Conservation (phyloP, 768 basidiomycete genomes). For the Suillus paluster region DNA sequence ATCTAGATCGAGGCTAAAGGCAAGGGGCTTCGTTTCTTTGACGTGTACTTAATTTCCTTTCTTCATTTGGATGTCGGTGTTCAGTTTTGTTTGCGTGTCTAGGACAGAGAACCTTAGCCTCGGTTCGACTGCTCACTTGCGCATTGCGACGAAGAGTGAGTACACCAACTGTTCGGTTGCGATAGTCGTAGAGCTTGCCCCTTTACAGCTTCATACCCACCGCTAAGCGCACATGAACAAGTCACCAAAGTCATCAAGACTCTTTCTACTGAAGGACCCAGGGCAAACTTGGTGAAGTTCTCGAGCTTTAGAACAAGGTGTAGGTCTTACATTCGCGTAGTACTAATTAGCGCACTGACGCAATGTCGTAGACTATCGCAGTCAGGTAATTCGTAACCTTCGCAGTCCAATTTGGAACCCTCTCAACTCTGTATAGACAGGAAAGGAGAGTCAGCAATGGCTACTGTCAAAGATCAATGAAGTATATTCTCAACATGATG, state of each 20-base stretch:
- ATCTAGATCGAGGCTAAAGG: constrained; percentile 76
- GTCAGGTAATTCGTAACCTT: constrained; percentile 6
- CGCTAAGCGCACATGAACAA: constrained; percentile 62
- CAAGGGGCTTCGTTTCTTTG: constrained; percentile 82
- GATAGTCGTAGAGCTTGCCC: neutral
- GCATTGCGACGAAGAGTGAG: constrained; percentile 44
- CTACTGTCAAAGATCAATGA: constrained; percentile 67
- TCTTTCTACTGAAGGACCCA: constrained; percentile 67
- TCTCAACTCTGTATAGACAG: constrained; percentile 52
- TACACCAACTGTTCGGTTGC: constrained; percentile 14
- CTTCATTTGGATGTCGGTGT: constrained; percentile 9
- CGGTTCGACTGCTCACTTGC: constrained; percentile 45
- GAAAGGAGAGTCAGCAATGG: constrained; percentile 79
- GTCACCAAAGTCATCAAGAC: constrained; percentile 66
- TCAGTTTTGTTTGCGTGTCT: constrained; percentile 17
- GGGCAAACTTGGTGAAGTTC: constrained; percentile 29
- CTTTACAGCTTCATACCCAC: constrained; percentile 55
- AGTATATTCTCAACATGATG: constrained; percentile 40
- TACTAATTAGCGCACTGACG: neutral
- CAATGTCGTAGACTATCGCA: neutral
- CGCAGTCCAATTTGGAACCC: too few species aligned
- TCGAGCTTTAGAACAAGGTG: constrained; percentile 24
- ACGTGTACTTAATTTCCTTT: constrained; percentile 58
- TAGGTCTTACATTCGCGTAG: neutral
- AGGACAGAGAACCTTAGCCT: constrained; percentile 80